phyloP scores from a whole-genome alignment of 179 eudicot species.

The Drosera spatulata region DNA sequence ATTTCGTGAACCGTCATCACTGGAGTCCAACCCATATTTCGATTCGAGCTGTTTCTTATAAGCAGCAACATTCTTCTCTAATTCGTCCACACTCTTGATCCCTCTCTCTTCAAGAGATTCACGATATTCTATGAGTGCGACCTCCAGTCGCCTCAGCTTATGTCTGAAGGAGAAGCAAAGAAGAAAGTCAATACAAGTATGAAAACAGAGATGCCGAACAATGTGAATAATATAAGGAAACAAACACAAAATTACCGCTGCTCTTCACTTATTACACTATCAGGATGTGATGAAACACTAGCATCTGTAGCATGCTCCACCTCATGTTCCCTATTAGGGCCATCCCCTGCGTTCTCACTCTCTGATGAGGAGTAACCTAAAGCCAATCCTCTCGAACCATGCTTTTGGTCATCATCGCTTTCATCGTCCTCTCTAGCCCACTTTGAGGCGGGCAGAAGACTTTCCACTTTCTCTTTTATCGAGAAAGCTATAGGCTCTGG shows the following conservation, averaged over 20 bases:
- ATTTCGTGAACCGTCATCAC: conserved; percentile 34
- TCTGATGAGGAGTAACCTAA: conserved; percentile 89
- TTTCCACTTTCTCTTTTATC: conserved; percentile 40
- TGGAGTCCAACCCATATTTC: conserved; percentile 61
- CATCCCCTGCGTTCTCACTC: conserved; percentile 74
- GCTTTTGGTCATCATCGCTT: conserved; percentile 57
- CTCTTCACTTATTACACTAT: conserved; percentile 60
- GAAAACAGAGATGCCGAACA: background rate
- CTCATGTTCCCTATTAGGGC: conserved; percentile 32
- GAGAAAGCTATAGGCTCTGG: conserved; percentile 44
- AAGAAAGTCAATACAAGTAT: background rate
- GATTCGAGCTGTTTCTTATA: conserved; percentile 51
- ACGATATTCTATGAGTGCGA: conserved; percentile 87
- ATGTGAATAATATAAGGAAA: background rate
- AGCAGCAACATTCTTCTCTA: conserved; percentile 67
- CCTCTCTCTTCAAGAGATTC: conserved; percentile 85
- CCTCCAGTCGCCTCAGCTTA: conserved; percentile 85
- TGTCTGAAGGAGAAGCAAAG: conserved; percentile 33
- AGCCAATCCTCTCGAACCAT: conserved; percentile 59
- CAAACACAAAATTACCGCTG: conserved; percentile 37
- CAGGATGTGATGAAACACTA: conserved; percentile 46
- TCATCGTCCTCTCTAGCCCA: conserved; percentile 96
- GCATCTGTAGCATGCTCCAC: conserved; percentile 39
- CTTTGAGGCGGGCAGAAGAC: conserved; percentile 76
- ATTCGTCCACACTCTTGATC: conserved; percentile 57